Conservation (phyloP, 1,284 basidiomycete genomes). For the Xerocomus minutiporus region DNA sequence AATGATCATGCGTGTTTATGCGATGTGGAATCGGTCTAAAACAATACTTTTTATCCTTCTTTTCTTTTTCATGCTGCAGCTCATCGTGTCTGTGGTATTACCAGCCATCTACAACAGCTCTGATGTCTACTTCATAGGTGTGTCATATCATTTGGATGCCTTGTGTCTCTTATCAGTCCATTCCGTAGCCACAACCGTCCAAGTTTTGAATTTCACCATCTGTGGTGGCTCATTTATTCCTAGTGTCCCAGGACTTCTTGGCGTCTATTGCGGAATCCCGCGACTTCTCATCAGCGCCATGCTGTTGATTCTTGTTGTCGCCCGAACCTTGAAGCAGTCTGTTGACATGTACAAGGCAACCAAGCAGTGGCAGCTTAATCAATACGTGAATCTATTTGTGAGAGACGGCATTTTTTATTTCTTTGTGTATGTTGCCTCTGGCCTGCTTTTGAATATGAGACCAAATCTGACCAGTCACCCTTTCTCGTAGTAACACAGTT, state of each 20-base stretch:
- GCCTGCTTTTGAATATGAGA: neutral
- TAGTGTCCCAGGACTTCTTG: neutral
- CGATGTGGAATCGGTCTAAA: neutral
- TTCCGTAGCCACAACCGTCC: neutral
- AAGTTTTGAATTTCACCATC: neutral
- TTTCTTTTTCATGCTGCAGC: neutral
- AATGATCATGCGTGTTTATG: neutral
- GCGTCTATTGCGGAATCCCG: neutral
- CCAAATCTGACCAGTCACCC: too few relatives aligned
- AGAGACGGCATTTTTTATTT: slow-evolving; percentile 10
- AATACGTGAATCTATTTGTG: slow-evolving; percentile 1
- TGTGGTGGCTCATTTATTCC: neutral
- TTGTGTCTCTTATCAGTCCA: neutral
- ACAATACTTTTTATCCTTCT: neutral
- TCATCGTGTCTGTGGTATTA: neutral
- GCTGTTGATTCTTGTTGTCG: neutral
- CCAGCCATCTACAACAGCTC: slow-evolving; percentile 1
- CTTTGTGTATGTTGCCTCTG: neutral
- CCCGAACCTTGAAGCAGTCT: neutral
- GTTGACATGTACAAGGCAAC: slow-evolving; percentile 2
- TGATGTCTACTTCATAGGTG: neutral
- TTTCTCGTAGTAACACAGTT: neutral
- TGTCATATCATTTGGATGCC: neutral
- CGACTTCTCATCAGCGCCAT: neutral
- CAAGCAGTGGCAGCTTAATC: slow-evolving; percentile 1